Percentiles rank a stretch among this genome's conserved stretches.
These are phyloP conservation scores for Cryptococcus floricola DNA, from an alignment of 1,284 basidiomycete species.

Conservation along the genomic window DNA sequence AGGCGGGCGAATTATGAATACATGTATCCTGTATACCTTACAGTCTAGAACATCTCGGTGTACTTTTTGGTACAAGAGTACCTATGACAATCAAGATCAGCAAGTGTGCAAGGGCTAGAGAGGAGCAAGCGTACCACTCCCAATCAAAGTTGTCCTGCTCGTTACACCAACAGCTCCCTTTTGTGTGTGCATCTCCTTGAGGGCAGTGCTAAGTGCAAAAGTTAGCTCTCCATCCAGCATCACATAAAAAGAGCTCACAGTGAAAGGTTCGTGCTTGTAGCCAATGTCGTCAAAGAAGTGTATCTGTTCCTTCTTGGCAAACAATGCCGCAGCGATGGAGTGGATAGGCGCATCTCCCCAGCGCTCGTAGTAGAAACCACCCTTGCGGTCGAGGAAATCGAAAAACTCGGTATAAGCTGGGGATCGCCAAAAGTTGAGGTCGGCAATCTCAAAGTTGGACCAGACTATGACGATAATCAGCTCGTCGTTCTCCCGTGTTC, in stretches of 20 bases:
- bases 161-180: constrained; percentile 48
- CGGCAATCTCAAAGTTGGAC: constrained; percentile 81
- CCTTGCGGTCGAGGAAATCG: constrained; percentile 67
- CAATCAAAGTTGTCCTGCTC: constrained; percentile 47
- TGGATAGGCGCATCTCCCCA: constrained; percentile 81
- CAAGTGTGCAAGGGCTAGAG: neutral
- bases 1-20: too few relatives aligned
- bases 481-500: neutral
- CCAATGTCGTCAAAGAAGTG: constrained; percentile 64
- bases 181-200: constrained; percentile 44
- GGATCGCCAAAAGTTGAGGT: constrained; percentile 68
- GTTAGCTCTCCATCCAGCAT: neutral
- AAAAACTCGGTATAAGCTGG: constrained; percentile 76
- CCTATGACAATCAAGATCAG: constrained; percentile 12
- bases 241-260: constrained; percentile 18
- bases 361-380: constrained; percentile 77
- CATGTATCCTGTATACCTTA: too few relatives aligned
- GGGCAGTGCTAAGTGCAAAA: constrained; percentile 44
- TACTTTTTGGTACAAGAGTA: constrained; percentile 42
- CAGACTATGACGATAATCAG: constrained; percentile 52
- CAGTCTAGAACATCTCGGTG: constrained; percentile 22
- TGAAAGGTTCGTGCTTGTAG: constrained; percentile 49
- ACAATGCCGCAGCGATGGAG: constrained; percentile 71
- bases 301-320: constrained; percentile 65
- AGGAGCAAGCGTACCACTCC: constrained; percentile 36